Evolutionary conservation across 2,329 filamentous ascomycete species (phyloP), one percentile per base, ranked within the genome.

Genomic region (Erysiphe neolycopersici): DNA sequence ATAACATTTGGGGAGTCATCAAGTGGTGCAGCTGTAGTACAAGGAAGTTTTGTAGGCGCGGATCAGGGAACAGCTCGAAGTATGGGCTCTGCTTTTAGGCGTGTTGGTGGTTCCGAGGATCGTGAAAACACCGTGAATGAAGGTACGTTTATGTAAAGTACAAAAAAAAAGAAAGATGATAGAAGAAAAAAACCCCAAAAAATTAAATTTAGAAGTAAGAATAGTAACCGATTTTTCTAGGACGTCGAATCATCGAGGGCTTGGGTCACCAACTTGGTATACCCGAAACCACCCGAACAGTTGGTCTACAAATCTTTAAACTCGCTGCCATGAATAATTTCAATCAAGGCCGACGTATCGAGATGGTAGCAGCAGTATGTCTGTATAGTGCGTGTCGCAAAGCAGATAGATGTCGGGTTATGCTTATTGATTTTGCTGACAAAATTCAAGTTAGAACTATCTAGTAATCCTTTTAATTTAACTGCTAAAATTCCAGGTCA

Each of bases 391-490:
- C 83, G 13, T 92, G 83, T 55, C 75, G 89, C 47, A 73, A 78
- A 44, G 73, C 81, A 48, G 71, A 73, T 38, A 75, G 76, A 19
- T 92, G 89, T 56, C 79, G 77, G 37, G 68, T 89, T 51, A 85
- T 98, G 78, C 68, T 98, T 38, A 95, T 98, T 58, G 89, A 98
- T 57, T 74, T 98, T 56, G 82, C 89, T 12, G 89, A 98, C 56
- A 68, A 87, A 37, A 62, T 76, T n/a, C 64, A 65, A 56, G 64
- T 66, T 53, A 51, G 32, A 16, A 11, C 14, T 55, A 48, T 41
- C 26, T 13, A n/a, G 14, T 44, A 4, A n/a, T 17, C 37, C 32
- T n/a, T 39, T 37, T 33, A 35, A 42, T 14, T 29, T 41, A 12
- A 12, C 42, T 47, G 41, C 54, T 58, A 46, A 60, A 38, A 30